Percentiles rank a stretch among this genome's conserved stretches.
Conservation (phyloP, 352 stramenopile genomes). For the Phytophthora niederhauseri region DNA sequence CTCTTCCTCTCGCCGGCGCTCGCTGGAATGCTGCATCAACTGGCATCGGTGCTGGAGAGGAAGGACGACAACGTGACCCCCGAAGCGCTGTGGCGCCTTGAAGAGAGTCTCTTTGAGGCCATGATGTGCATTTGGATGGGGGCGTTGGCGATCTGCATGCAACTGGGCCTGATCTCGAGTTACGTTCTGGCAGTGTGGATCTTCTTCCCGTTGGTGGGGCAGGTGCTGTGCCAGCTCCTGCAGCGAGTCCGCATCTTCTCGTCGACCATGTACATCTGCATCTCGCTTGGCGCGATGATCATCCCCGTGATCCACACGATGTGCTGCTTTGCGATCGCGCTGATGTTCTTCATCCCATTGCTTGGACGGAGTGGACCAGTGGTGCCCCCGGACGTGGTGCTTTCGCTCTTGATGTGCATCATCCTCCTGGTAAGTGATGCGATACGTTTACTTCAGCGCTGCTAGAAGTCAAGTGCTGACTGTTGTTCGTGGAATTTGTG, state of each 20-base stretch:
- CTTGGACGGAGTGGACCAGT: constrained; percentile 65
- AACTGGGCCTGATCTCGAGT: constrained; percentile 53
- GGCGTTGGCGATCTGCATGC: constrained; percentile 44
- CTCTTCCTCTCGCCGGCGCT: constrained; percentile 54
- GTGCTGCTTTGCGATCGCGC: constrained; percentile 55
- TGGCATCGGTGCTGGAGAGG: constrained; percentile 42
- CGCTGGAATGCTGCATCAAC: constrained; percentile 61
- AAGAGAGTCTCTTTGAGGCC: constrained; percentile 70
- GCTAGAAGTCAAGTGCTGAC: constrained; percentile 19
- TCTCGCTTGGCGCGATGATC: constrained; percentile 54
- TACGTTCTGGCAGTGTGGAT: constrained; percentile 72
- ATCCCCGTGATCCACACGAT: constrained; percentile 70
- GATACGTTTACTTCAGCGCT: neutral
- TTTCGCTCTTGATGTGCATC: constrained; percentile 54
- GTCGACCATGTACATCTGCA: constrained; percentile 47
- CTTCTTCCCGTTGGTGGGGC: constrained; percentile 61
- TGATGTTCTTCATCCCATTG: constrained; percentile 81
- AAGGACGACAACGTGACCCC: constrained; percentile 24
- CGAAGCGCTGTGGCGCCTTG: constrained; percentile 53
- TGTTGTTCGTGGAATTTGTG: neutral
- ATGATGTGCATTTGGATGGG: constrained; percentile 55
- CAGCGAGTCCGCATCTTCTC: constrained; percentile 47
- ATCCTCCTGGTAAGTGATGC: constrained; percentile 49
- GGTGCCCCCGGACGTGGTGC: constrained; percentile 59
- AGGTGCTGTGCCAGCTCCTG: constrained; percentile 47